A percentile compares a stretch with the other conserved stretches of the same genome.
Evolutionary conservation across 495 filamentous ascomycete genomes (phyloP).

Genomic region (Aspergillus heteromorphus): DNA sequence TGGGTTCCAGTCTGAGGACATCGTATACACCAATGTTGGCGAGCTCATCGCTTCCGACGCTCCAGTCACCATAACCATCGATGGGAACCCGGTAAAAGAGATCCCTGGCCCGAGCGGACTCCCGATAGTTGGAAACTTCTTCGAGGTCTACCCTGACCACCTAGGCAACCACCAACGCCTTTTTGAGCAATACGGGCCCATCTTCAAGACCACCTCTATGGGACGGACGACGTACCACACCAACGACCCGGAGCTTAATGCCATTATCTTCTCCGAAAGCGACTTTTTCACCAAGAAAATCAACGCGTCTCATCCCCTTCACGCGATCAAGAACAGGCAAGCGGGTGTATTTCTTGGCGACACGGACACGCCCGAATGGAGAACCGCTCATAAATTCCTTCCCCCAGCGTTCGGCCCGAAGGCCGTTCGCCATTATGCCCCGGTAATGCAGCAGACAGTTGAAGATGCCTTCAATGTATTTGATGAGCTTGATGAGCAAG

Average conservation of each 20-base stretch:
- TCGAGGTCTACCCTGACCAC: conserved; percentile 54
- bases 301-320: conserved; percentile 44
- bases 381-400: conserved; percentile 48
- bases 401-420: conserved; percentile 48
- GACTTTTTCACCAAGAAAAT: conserved; percentile 50
- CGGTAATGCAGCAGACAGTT: conserved; percentile 42
- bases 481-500: conserved; percentile 42
- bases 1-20: conserved; percentile 20
- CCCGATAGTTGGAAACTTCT: conserved; percentile 47
- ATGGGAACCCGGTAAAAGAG: conserved; percentile 36
- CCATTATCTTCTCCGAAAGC: conserved; percentile 34
- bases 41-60: conserved; percentile 3
- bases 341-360: conserved; percentile 48
- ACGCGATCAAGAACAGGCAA: conserved; percentile 40
- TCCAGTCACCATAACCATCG: conserved; percentile 38
- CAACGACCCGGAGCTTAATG: conserved; percentile 39
- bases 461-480: conserved; percentile 41
- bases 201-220: conserved; percentile 53
- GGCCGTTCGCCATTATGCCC: conserved; percentile 49
- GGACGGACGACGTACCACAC: conserved; percentile 48
- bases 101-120: conserved; percentile 44
- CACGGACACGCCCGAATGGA: conserved; percentile 43
- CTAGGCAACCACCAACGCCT: conserved; percentile 55
- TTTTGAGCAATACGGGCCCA: conserved; percentile 46
- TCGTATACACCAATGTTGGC: conserved; percentile 14